phyloP scores from a whole-genome alignment of 768 basidiomycete species.

The Trametes elegans region DNA sequence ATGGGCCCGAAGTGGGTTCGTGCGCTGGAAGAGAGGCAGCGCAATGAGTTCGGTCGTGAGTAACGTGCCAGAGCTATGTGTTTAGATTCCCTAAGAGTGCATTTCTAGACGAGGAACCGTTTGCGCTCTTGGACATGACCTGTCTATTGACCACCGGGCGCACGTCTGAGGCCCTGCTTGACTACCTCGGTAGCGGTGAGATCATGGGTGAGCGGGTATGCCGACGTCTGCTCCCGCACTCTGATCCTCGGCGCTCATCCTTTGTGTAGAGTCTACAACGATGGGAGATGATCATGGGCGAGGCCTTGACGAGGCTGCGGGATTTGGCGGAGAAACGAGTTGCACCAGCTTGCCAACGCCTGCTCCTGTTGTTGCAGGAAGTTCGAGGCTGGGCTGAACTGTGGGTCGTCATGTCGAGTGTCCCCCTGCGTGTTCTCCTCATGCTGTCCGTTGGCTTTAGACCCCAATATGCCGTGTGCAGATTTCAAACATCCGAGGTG shows the following conservation, averaged over 20 bases:
- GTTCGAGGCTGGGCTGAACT: slow-evolving; percentile 73
- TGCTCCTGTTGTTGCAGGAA: slow-evolving; percentile 76
- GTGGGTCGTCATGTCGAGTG: slow-evolving; percentile 42
- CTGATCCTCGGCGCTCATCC: neutral
- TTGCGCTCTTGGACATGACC: slow-evolving; percentile 70
- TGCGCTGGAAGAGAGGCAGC: slow-evolving; percentile 61
- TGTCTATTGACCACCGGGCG: slow-evolving; percentile 68
- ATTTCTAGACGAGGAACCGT: slow-evolving; percentile 59
- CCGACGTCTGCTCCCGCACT: slow-evolving; percentile 9
- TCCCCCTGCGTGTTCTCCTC: slow-evolving; percentile 2
- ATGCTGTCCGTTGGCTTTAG: slow-evolving; percentile 43
- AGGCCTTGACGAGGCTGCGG: slow-evolving; percentile 69
- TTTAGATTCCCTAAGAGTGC: neutral
- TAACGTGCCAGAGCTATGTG: slow-evolving; percentile 9
- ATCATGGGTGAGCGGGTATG: slow-evolving; percentile 80
- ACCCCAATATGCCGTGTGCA: slow-evolving; percentile 54
- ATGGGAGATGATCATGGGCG: slow-evolving; percentile 75
- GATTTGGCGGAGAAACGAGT: slow-evolving; percentile 71
- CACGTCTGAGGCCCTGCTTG: slow-evolving; percentile 64
- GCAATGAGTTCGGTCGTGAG: slow-evolving; percentile 63
- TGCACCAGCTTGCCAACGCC: slow-evolving; percentile 71
- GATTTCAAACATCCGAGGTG: slow-evolving; percentile 50
- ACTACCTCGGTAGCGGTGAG: slow-evolving; percentile 76
- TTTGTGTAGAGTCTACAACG: slow-evolving; percentile 67
- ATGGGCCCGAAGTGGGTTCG: slow-evolving; percentile 73